Percentiles rank a stretch among this genome's conserved stretches.
These are phyloP conservation scores for Phialophora macrospora DNA, from an alignment of 2,329 filamentous ascomycete species.

Conservation along the genomic window DNA sequence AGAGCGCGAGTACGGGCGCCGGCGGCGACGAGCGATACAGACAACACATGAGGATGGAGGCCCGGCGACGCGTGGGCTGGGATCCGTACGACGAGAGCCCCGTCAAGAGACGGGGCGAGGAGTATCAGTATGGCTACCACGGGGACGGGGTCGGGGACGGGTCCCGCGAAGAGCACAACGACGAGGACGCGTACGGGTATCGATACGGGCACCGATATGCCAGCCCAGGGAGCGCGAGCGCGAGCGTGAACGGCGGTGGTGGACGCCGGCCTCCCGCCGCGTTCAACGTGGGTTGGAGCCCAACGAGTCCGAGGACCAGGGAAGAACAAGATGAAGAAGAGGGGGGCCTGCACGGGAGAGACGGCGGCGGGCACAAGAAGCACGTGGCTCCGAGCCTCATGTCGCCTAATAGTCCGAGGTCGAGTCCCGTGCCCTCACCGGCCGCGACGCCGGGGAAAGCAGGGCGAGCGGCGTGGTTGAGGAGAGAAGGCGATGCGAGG, in stretches of 20 bases:
- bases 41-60: slow-evolving; percentile 64
- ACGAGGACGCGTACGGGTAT: background rate
- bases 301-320: slow-evolving; percentile 5
- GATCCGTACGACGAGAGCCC: slow-evolving; percentile 75
- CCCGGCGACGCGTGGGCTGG: slow-evolving; percentile 67
- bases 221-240: background rate
- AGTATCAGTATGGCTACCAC: slow-evolving; percentile 58
- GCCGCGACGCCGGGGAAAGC: slow-evolving; percentile 25
- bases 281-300: background rate
- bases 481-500: slow-evolving; percentile 28
- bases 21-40: slow-evolving; percentile 66
- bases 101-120: slow-evolving; percentile 67
- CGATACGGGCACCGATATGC: background rate
- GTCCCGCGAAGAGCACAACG: background rate
- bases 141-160: background rate
- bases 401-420: slow-evolving; percentile 9
- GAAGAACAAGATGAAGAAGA: background rate
- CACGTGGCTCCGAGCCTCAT: background rate
- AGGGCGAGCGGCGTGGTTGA: slow-evolving; percentile 33
- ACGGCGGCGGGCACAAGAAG: background rate
- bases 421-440: slow-evolving; percentile 37
- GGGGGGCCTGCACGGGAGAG: background rate
- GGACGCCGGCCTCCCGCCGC: too few relatives aligned
- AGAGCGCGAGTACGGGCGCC: slow-evolving; percentile 68
- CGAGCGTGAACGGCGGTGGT: background rate